Percentiles rank a stretch among this genome's conserved stretches.
Conservation (phyloP, 2,329 filamentous ascomycete genomes). For the Arthrobotrys iridis region DNA sequence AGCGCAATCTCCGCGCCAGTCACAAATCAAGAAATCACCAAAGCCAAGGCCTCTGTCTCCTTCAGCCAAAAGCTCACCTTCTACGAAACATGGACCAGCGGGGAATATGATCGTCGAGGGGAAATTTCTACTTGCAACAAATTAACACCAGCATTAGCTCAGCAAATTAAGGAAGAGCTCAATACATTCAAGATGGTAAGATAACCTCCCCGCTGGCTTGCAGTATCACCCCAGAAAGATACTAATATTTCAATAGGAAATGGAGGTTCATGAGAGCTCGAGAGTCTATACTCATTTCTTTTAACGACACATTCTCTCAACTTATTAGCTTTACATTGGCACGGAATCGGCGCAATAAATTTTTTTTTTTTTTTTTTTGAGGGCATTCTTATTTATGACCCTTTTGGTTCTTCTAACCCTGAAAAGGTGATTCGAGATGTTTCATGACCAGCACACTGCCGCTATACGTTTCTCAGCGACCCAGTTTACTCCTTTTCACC, state of each 20-base stretch:
- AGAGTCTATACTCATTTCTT: slow-evolving; percentile 99
- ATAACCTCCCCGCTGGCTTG: slow-evolving; percentile 49
- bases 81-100: slow-evolving; percentile 93
- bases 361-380: too few species aligned
- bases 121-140: slow-evolving; percentile 98
- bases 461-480: slow-evolving; percentile 50
- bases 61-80: slow-evolving; percentile 96
- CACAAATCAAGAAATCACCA: slow-evolving; percentile 75
- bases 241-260: slow-evolving; percentile 73
- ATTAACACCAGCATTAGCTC: slow-evolving; percentile 92
- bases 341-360: slow-evolving; percentile 55
- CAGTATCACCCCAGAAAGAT: background rate
- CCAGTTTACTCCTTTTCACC: slow-evolving; percentile 11
- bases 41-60: slow-evolving; percentile 59
- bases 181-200: slow-evolving; percentile 99
- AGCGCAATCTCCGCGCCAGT: slow-evolving; percentile 82
- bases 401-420: slow-evolving; percentile 31
- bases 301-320: slow-evolving; percentile 68
- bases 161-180: slow-evolving; percentile 99
- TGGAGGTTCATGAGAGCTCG: slow-evolving; percentile 98
- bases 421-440: slow-evolving; percentile 43
- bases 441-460: slow-evolving; percentile 50
- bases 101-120: slow-evolving; percentile 93
- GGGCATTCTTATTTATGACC: slow-evolving; percentile 54
- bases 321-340: slow-evolving; percentile 51